Evolutionary conservation across 2,329 filamentous ascomycete genomes (phyloP).

Genomic region (Aspergillus brasiliensis): DNA sequence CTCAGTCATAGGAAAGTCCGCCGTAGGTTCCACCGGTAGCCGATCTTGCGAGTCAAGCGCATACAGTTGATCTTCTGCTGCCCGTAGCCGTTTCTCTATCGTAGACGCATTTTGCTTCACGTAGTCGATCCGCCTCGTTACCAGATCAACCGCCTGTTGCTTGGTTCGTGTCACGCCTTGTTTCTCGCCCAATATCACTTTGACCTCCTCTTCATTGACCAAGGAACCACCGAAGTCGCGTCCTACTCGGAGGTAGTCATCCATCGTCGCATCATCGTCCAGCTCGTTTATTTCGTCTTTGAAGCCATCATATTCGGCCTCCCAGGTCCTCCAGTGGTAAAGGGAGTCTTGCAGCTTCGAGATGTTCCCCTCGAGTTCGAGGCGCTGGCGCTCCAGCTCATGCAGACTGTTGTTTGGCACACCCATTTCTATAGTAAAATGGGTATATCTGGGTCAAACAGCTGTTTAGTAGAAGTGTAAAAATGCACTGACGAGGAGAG

Average conservation of each 20-base stretch:
- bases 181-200: constrained; percentile 53
- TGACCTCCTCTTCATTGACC: constrained; percentile 56
- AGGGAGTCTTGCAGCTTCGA: constrained; percentile 73
- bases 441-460: constrained; percentile 9
- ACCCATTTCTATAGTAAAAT: constrained; percentile 27
- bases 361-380: constrained; percentile 74
- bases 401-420: constrained; percentile 56
- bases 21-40: constrained; percentile 65
- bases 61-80: constrained; percentile 67
- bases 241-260: constrained; percentile 56
- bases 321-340: constrained; percentile 86
- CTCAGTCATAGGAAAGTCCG: constrained; percentile 74
- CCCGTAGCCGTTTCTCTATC: constrained; percentile 71
- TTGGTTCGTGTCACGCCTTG: constrained; percentile 52
- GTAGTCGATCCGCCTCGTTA: constrained; percentile 82
- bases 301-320: constrained; percentile 86
- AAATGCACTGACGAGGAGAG: background rate
- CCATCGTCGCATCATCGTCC: constrained; percentile 49
- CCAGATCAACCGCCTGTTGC: constrained; percentile 66
- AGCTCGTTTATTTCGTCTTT: constrained; percentile 74
- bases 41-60: constrained; percentile 62
- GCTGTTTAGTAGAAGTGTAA: background rate
- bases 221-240: constrained; percentile 49
- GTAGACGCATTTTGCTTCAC: constrained; percentile 78
- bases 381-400: constrained; percentile 73